These are phyloP conservation scores for Dothideomycetes sp. DNA, from an alignment of 2,329 filamentous ascomycete genomes.

Conservation along the genomic window DNA sequence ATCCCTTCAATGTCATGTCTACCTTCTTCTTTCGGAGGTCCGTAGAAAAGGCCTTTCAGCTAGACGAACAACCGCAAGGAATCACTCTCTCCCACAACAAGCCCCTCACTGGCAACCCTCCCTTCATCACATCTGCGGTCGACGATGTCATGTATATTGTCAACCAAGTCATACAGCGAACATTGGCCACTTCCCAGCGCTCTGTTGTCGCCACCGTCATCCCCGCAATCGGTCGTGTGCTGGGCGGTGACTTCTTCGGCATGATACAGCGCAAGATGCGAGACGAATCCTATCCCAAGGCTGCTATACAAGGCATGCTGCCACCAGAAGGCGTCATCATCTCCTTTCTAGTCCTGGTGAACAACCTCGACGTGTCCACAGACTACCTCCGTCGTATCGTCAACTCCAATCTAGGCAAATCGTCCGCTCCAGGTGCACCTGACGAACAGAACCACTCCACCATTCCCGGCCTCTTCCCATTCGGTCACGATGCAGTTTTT, in stretches of 20 bases:
- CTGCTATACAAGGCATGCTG: conserved; percentile 64
- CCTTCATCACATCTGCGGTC: conserved; percentile 88
- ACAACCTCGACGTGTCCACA: conserved; percentile 85
- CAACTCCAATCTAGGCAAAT: conserved; percentile 45
- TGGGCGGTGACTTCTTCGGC: conserved; percentile 82
- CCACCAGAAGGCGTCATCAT: conserved; percentile 84
- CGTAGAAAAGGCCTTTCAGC: conserved; percentile 93
- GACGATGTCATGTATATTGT: conserved; percentile 99
- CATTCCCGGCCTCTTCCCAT: conserved; percentile 57
- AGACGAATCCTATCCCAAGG: conserved; percentile 83
- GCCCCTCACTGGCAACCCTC: conserved; percentile 64
- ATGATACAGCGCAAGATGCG: conserved; percentile 98
- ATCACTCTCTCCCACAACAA: conserved; percentile 65
- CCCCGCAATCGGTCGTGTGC: conserved; percentile 65
- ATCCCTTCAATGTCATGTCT: conserved; percentile 83
- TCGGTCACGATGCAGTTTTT: conserved; percentile 60
- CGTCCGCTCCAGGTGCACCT: conserved; percentile 14
- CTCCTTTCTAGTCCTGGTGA: conserved; percentile 83
- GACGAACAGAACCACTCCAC: conserved; percentile 22
- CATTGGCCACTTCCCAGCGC: conserved; percentile 74
- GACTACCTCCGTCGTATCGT: conserved; percentile 88
- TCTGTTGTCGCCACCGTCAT: conserved; percentile 68
- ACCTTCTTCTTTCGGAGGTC: conserved; percentile 95
- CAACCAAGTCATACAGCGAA: conserved; percentile 79
- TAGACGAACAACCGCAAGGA: conserved; percentile 77